Percentiles rank a stretch among this genome's conserved stretches.
These are phyloP conservation scores for Allium cepa DNA, from an alignment of 106 monocot genomes.

Conservation along the genomic window DNA sequence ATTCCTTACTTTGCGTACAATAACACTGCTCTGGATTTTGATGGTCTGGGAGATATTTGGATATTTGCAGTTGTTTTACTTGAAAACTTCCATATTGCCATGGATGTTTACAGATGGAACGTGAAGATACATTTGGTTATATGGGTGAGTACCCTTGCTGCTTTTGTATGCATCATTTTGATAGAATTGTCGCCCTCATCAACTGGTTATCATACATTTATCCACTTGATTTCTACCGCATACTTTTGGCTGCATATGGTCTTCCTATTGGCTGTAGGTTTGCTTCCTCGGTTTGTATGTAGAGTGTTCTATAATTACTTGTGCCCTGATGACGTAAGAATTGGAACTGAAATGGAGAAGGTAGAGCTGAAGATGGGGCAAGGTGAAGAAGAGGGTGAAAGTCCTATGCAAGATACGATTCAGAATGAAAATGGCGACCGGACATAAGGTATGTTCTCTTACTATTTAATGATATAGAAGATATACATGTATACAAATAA, in stretches of 20 bases:
- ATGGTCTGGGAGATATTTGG: conserved; percentile 65
- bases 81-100: conserved; percentile 68
- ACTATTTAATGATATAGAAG: background rate
- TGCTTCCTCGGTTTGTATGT: conserved; percentile 55
- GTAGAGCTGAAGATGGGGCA: conserved; percentile 6
- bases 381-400: background rate
- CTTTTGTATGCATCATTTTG: conserved; percentile 44
- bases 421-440: background rate
- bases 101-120: conserved; percentile 84
- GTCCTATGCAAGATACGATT: background rate
- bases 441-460: background rate
- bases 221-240: conserved; percentile 47
- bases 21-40: conserved; percentile 48
- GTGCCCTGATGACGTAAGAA: conserved; percentile 64
- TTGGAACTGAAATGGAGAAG: conserved; percentile 74
- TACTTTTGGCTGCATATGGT: conserved; percentile 72
- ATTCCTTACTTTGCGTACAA: conserved; percentile 61
- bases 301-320: conserved; percentile 51
- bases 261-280: conserved; percentile 31
- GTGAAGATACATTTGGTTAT: conserved; percentile 67
- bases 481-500: background rate
- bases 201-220: conserved; percentile 81
- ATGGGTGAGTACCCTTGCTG: conserved; percentile 66
- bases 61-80: conserved; percentile 27
- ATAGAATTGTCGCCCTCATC: conserved; percentile 45